Evolutionary conservation across 768 basidiomycete species (phyloP).

Genomic region (Dioszegia aurantiaca): DNA sequence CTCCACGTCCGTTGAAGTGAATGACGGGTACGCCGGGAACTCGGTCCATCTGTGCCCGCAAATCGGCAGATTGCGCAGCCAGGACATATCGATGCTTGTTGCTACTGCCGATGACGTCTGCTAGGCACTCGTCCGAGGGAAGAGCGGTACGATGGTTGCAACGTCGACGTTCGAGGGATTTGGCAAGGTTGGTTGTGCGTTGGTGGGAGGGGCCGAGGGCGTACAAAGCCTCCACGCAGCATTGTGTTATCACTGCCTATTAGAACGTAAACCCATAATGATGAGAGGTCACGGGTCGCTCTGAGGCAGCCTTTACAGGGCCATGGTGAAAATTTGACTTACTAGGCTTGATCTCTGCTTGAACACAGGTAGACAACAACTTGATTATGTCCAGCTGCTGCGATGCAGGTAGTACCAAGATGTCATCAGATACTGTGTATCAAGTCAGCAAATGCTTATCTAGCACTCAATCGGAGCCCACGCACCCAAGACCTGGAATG

Average conservation of each 20-base stretch:
- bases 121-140: conserved; percentile 73
- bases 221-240: conserved; percentile 91
- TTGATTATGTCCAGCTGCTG: conserved; percentile 73
- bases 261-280: conserved; percentile 21
- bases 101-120: conserved; percentile 62
- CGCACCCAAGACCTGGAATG: conserved; percentile 86
- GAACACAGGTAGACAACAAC: conserved; percentile 71
- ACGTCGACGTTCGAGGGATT: conserved; percentile 84
- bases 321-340: conserved; percentile 51
- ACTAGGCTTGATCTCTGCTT: conserved; percentile 90
- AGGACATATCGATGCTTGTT: conserved; percentile 93
- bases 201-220: conserved; percentile 72
- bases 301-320: conserved; percentile 28
- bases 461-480: conserved; percentile 7
- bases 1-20: conserved; percentile 78
- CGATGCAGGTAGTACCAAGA: conserved; percentile 55
- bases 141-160: conserved; percentile 94
- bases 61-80: conserved; percentile 73
- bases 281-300: conserved; percentile 57
- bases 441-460: background rate
- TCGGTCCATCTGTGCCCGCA: conserved; percentile 66
- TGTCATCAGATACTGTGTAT: conserved; percentile 19
- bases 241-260: conserved; percentile 93
- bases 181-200: conserved; percentile 79
- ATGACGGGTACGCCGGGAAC: conserved; percentile 85